phyloP scores from a whole-genome alignment of 2,329 filamentous ascomycete genomes.

The Xenoacremonium recifei region DNA sequence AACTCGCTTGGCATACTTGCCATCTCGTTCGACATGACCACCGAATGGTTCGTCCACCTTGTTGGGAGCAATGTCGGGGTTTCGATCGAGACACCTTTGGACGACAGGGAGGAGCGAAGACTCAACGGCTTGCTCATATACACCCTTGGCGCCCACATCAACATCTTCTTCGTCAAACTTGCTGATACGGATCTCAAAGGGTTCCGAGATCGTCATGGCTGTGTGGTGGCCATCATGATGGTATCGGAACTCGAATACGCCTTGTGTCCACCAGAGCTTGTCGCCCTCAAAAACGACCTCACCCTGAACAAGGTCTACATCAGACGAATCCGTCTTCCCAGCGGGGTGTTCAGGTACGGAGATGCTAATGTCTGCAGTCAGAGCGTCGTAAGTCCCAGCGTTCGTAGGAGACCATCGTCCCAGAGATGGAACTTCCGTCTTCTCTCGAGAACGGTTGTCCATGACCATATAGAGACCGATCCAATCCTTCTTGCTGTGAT shows the following conservation, averaged over 20 bases:
- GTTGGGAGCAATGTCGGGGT: constrained; percentile 85
- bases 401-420: constrained; percentile 88
- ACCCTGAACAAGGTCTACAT: constrained; percentile 65
- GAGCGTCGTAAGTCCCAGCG: constrained; percentile 71
- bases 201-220: constrained; percentile 89
- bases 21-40: constrained; percentile 77
- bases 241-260: constrained; percentile 95
- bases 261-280: constrained; percentile 96
- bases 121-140: constrained; percentile 71
- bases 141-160: constrained; percentile 55
- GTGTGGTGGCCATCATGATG: constrained; percentile 91
- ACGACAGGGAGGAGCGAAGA: constrained; percentile 76
- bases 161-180: constrained; percentile 77
- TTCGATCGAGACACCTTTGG: constrained; percentile 87
- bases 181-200: constrained; percentile 85
- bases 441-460: constrained; percentile 83
- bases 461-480: constrained; percentile 94
- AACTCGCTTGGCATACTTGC: constrained; percentile 84
- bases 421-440: constrained; percentile 79
- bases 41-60: constrained; percentile 81
- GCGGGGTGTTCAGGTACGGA: constrained; percentile 64
- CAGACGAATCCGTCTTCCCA: constrained; percentile 48
- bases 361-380: constrained; percentile 74
- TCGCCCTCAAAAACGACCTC: constrained; percentile 88
- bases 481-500: constrained; percentile 92